A percentile compares a stretch with the other conserved stretches of the same genome.
phyloP scores from a whole-genome alignment of 2,329 filamentous ascomycete genomes.

The Samsoniella hepiali region DNA sequence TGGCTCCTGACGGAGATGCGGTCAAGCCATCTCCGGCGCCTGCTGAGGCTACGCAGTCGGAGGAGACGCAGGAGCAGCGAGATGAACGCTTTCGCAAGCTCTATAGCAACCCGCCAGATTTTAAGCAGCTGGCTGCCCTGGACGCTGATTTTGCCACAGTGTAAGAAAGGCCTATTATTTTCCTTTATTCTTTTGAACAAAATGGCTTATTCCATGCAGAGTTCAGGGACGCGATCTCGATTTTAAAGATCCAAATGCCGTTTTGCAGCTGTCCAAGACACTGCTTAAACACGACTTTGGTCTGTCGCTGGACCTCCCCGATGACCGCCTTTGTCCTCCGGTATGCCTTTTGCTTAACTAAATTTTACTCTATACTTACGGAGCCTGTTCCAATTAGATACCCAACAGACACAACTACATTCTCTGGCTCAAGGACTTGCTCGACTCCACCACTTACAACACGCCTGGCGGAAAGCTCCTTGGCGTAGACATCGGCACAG shows the following conservation, averaged over 20 bases:
- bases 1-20: background rate
- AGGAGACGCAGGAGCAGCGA: conserved; percentile 4
- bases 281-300: conserved; percentile 74
- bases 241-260: conserved; percentile 73
- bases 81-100: conserved; percentile 14
- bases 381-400: too few relatives aligned
- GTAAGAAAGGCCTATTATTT: conserved; percentile 28
- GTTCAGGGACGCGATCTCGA: conserved; percentile 58
- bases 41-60: background rate
- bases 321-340: conserved; percentile 81
- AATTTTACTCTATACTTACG: too few relatives aligned
- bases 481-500: conserved; percentile 85
- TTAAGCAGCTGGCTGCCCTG: conserved; percentile 39
- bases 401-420: conserved; percentile 81
- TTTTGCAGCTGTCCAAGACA: conserved; percentile 73
- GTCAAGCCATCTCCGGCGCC: background rate
- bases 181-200: too few relatives aligned
- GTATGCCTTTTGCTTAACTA: conserved; percentile 55
- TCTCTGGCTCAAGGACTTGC: conserved; percentile 76
- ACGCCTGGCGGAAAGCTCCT: conserved; percentile 47
- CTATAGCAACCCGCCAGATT: conserved; percentile 25
- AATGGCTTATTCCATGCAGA: conserved; percentile 23
- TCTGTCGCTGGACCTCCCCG: conserved; percentile 66
- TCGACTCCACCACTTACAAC: conserved; percentile 67
- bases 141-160: conserved; percentile 42